These are phyloP conservation scores for Aeschynomene evenia DNA, from an alignment of 306 rosid species.

Conservation along the genomic window DNA sequence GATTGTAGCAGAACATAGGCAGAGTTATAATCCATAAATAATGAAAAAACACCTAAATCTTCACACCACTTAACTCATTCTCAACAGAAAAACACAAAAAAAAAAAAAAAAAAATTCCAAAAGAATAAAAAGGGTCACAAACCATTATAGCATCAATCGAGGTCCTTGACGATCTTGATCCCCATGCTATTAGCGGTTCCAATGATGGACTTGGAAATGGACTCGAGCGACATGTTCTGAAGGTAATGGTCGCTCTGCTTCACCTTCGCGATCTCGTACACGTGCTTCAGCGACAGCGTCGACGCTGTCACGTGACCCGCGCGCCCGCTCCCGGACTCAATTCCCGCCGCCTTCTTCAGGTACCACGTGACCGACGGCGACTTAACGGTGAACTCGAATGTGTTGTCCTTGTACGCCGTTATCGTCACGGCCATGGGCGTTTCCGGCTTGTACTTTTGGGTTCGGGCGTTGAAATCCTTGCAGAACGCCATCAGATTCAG, in stretches of 20 bases:
- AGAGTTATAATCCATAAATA: too few species aligned
- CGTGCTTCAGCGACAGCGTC: slow-evolving; percentile 61
- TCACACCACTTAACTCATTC: too few species aligned
- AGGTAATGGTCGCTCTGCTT: slow-evolving; percentile 77
- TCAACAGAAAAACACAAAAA: too few species aligned
- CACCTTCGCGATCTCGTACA: slow-evolving; percentile 78
- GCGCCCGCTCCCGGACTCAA: slow-evolving; percentile 71
- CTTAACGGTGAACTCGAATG: slow-evolving; percentile 76
- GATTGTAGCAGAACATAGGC: too few species aligned
- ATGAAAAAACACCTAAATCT: too few species aligned
- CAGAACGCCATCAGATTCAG: slow-evolving; percentile 91
- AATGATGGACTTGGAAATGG: slow-evolving; percentile 69
- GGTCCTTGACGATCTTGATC: slow-evolving; percentile 67
- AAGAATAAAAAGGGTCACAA: background rate
- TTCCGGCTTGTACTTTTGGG: slow-evolving; percentile 75
- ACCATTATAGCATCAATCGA: slow-evolving; percentile 51
- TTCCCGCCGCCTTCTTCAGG: slow-evolving; percentile 75
- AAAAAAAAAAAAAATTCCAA: background rate
- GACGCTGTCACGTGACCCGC: slow-evolving; percentile 72
- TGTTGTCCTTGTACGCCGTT: slow-evolving; percentile 86
- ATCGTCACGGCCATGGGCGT: slow-evolving; percentile 84
- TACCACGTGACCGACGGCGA: slow-evolving; percentile 81
- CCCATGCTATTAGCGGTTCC: slow-evolving; percentile 87
- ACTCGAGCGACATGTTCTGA: slow-evolving; percentile 58
- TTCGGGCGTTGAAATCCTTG: slow-evolving; percentile 88